A percentile compares a stretch with the other conserved stretches of the same genome.
phyloP scores from a whole-genome alignment of 441 rosid species.

The Syzygium syzygioides region DNA sequence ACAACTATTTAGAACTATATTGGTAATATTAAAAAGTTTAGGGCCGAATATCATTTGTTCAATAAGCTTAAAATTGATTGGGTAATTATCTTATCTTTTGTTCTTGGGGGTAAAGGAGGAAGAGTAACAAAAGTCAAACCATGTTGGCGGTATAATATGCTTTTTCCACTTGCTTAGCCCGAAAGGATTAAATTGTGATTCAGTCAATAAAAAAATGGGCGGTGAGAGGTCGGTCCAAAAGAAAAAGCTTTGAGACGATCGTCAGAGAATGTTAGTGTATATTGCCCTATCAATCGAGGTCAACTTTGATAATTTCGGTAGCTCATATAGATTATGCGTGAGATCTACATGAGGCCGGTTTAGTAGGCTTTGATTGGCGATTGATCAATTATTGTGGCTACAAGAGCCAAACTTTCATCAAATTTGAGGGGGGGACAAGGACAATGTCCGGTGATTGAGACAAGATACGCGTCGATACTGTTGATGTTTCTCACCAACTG shows the following conservation, averaged over 20 bases:
- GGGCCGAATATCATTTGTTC: neutral
- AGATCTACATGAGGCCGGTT: neutral
- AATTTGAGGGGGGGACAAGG: neutral
- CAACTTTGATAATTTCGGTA: neutral
- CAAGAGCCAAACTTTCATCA: neutral
- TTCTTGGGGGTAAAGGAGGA: neutral
- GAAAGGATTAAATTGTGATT: neutral
- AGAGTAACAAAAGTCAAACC: neutral
- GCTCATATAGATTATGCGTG: neutral
- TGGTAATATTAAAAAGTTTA: neutral
- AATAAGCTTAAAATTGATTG: neutral
- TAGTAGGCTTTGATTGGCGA: neutral
- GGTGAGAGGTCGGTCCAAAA: conserved; percentile 2
- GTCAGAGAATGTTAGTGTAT: neutral
- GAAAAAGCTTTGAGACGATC: neutral
- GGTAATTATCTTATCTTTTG: neutral
- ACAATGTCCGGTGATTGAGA: neutral
- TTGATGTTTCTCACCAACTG: neutral
- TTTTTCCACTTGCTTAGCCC: neutral
- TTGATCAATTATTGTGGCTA: neutral
- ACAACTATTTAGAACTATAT: neutral
- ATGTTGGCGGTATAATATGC: neutral
- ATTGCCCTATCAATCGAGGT: neutral
- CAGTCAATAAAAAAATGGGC: neutral
- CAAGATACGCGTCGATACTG: neutral